These are phyloP conservation scores for Fusarium lateritium DNA, from an alignment of 2,329 filamentous ascomycete genomes.

Conservation along the genomic window DNA sequence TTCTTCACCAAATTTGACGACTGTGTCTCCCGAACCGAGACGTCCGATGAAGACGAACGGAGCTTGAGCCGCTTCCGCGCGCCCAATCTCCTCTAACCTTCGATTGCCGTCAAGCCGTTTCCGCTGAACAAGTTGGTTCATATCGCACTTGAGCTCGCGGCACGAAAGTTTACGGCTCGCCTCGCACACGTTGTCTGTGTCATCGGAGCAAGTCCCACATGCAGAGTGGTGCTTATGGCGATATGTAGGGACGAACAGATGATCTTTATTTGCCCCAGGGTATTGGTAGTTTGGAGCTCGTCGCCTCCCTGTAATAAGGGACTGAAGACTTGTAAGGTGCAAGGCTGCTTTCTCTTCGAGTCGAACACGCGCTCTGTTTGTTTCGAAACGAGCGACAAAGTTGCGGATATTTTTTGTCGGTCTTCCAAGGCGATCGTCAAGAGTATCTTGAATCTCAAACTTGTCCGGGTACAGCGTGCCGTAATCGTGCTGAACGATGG, in stretches of 20 bases:
- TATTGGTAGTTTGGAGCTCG: constrained; percentile 35
- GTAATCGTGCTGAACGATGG: constrained; percentile 50
- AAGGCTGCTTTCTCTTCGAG: constrained; percentile 5
- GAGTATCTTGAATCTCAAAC: constrained; percentile 45
- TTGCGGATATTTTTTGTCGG: background rate
- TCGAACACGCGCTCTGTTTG: background rate
- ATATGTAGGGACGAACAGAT: constrained; percentile 33
- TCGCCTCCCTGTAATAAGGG: background rate
- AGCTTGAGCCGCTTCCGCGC: background rate
- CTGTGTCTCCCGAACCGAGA: constrained; percentile 56
- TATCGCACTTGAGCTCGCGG: constrained; percentile 11
- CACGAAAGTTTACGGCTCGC: background rate
- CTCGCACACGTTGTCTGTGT: background rate
- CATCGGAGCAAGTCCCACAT: background rate
- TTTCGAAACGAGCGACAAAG: background rate
- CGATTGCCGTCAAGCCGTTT: background rate
- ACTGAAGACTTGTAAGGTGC: background rate
- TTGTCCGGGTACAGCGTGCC: constrained; percentile 36
- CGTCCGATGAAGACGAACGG: constrained; percentile 53
- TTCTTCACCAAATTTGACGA: constrained; percentile 55
- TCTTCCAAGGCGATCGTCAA: constrained; percentile 43
- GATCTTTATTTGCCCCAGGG: constrained; percentile 47
- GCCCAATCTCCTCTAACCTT: too few relatives aligned
- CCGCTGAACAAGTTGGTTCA: background rate
- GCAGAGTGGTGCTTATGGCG: constrained; percentile 12